A percentile compares a stretch with the other conserved stretches of the same genome.
Evolutionary conservation across 2,329 filamentous ascomycete species (phyloP).

Genomic region (Trichophyton verrucosum): DNA sequence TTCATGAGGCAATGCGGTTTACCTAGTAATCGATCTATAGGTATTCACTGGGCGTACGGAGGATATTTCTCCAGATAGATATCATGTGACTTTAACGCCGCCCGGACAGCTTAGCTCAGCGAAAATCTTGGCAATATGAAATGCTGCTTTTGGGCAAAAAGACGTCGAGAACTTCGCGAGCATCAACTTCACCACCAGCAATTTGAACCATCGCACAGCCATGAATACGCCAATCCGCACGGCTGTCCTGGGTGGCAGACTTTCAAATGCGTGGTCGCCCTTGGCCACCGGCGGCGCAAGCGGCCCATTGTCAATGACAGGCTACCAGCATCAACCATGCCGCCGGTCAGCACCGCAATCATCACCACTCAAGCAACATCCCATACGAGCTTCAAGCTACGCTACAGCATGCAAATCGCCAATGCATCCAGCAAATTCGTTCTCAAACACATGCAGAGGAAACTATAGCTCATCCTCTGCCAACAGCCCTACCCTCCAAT

Average conservation of each 20-base stretch:
- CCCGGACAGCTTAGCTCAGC: neutral
- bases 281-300: slow-evolving; percentile 18
- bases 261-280: slow-evolving; percentile 16
- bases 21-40: neutral
- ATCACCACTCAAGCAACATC: neutral
- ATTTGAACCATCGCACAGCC: slow-evolving; percentile 1
- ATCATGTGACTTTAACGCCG: neutral
- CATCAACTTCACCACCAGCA: neutral
- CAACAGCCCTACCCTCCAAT: neutral
- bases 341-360: neutral
- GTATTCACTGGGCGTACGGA: neutral
- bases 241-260: slow-evolving; percentile 20
- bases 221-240: slow-evolving; percentile 25
- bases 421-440: neutral
- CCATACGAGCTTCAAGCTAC: neutral
- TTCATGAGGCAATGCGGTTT: neutral
- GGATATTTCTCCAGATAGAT: neutral
- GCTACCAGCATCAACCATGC: neutral
- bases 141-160: neutral
- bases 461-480: neutral
- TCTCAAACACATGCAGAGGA: neutral
- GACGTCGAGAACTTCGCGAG: neutral
- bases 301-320: slow-evolving; percentile 9
- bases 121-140: neutral
- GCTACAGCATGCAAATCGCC: neutral